A percentile compares a stretch with the other conserved stretches of the same genome.
Conservation (phyloP, 1,284 basidiomycete species). For the Irpex sp. region DNA sequence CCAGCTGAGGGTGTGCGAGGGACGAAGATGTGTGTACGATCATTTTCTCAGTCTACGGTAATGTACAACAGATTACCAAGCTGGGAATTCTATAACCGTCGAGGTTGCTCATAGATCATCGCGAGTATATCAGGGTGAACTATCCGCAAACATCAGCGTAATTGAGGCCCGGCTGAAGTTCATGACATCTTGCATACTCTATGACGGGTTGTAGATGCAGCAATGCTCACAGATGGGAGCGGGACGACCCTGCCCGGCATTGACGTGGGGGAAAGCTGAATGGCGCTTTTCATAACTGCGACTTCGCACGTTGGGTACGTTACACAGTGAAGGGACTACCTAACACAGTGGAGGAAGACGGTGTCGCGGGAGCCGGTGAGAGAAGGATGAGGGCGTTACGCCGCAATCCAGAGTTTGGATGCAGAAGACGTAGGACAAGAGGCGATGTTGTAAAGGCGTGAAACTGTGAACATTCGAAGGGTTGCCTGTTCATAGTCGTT, state of each 20-base stretch:
- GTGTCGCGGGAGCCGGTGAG: background rate
- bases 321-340: background rate
- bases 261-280: background rate
- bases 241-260: background rate
- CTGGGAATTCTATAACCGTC: background rate
- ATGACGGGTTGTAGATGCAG: background rate
- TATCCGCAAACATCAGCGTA: background rate
- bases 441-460: background rate
- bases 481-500: too few relatives aligned
- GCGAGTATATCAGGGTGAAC: background rate
- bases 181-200: background rate
- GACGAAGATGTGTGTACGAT: background rate
- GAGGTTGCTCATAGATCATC: background rate
- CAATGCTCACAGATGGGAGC: background rate
- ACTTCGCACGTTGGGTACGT: background rate
- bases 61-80: background rate
- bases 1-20: conserved; percentile 48
- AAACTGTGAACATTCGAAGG: background rate
- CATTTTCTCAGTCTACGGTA: background rate
- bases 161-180: background rate
- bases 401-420: background rate
- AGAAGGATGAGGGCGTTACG: background rate
- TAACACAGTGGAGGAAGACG: background rate
- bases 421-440: background rate
- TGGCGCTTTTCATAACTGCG: background rate